These are phyloP conservation scores for Termitomyces sp. DNA, from an alignment of 768 basidiomycete species.

Conservation along the genomic window DNA sequence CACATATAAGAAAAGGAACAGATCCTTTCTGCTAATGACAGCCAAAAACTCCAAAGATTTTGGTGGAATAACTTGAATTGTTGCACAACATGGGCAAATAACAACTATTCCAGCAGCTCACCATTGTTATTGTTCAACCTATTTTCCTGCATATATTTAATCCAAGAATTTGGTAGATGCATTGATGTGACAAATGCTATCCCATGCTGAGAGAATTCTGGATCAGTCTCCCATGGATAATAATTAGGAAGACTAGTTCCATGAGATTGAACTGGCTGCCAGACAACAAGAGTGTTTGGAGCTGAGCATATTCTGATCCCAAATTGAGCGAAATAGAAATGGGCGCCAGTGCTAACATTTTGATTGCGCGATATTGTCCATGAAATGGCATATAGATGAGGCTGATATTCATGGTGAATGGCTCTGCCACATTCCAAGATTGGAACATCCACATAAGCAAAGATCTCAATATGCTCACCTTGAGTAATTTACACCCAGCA, in stretches of 20 bases:
- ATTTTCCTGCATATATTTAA: background rate
- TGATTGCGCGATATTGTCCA: slow-evolving; percentile 2
- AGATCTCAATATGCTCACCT: background rate
- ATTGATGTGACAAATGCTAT: background rate
- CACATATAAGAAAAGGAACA: too few relatives aligned
- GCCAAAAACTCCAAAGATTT: too few relatives aligned
- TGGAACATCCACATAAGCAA: too few relatives aligned
- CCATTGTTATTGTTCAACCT: too few relatives aligned
- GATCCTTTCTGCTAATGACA: too few relatives aligned
- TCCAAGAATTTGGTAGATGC: background rate
- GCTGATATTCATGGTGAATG: background rate
- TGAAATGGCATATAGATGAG: background rate
- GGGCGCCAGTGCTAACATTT: too few relatives aligned
- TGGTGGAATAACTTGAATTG: too few relatives aligned
- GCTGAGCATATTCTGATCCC: slow-evolving; percentile 6
- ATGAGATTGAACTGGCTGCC: slow-evolving; percentile 12
- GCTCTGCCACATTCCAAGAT: too few relatives aligned
- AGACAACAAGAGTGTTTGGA: slow-evolving; percentile 10
- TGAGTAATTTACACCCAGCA: background rate
- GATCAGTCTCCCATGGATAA: slow-evolving; percentile 2
- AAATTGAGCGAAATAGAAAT: slow-evolving; percentile 13
- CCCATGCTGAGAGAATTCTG: slow-evolving; percentile 5
- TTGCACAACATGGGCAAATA: too few relatives aligned
- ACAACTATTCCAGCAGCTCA: too few relatives aligned
- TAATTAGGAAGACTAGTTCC: slow-evolving; percentile 13